Evolutionary conservation across 495 filamentous ascomycete species (phyloP), one percentile per base, ranked within the genome.

Genomic region (Cetradonia linearis): DNA sequence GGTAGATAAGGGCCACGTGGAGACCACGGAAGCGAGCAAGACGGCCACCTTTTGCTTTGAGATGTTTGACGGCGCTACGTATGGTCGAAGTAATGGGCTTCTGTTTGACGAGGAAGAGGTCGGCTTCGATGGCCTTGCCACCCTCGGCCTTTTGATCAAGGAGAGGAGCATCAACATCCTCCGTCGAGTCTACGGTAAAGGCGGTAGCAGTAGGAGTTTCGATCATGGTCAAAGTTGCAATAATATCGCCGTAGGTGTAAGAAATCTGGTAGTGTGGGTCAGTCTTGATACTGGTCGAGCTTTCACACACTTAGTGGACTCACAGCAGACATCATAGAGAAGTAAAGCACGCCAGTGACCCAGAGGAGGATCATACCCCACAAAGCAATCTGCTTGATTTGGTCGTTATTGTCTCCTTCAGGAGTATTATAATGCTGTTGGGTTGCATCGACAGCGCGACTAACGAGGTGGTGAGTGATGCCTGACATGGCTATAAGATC

Each of bases 11-110:
- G 47, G 74, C 71, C 23, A 79, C 28, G 50, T 67, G 61, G 36
- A 81, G 65, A 55, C 82, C 84, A 23, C 83, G 81, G 80, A 83
- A 86, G 57, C 75, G 77, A 10, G 83, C 75, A 64, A 71, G 71
- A 53, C 71, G 72, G 20, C 85, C 85, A 33, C 72, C 83, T 28
- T 76, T 69, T 48, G 73, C 62, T 49, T 74, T 72, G n/a, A 88
- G 75, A 63, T 86, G 83, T 55, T 71, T 73, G 52, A 85, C 67
- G 5, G 84, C 78, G 16, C 73, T 74, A 48, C 78, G 74, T 62
- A 86, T 75, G 56, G 72, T 78, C 64, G 74, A 75, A 40, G 85
- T 87, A 68, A 86, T 76, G 60, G 83, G 85, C 62, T 72, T 69
- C 49, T 69, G 60, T 62, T 73, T 73, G 61, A 76, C 66, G 59